phyloP scores from a whole-genome alignment of 1,139 yeast species.

The Hansenula anomala region DNA sequence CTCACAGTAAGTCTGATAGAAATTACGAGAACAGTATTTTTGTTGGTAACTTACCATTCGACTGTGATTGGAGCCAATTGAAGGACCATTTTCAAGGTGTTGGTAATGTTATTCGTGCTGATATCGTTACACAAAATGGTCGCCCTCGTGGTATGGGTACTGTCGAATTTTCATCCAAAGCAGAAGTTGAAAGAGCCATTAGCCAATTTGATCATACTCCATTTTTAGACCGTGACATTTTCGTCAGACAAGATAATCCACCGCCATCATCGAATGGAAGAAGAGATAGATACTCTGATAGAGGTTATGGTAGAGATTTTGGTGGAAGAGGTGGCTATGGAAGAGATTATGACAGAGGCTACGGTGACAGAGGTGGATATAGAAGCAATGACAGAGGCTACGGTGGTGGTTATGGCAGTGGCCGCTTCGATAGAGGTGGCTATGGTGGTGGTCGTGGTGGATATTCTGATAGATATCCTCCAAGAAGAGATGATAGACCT shows the following conservation, averaged over 20 bases:
- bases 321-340: conserved; percentile 18
- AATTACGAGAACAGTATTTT: conserved; percentile 67
- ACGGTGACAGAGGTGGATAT: conserved; percentile 17
- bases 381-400: conserved; percentile 10
- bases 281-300: conserved; percentile 9
- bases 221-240: conserved; percentile 75
- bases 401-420: conserved; percentile 9
- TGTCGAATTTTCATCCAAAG: conserved; percentile 71
- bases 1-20: conserved; percentile 45
- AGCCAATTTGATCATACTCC: conserved; percentile 60
- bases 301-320: conserved; percentile 16
- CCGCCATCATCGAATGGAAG: conserved; percentile 44
- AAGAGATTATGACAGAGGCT: conserved; percentile 8
- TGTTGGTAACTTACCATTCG: conserved; percentile 71
- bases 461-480: conserved; percentile 12
- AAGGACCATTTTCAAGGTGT: conserved; percentile 54
- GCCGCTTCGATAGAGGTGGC: conserved; percentile 1
- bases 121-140: conserved; percentile 77
- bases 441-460: conserved; percentile 13
- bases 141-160: conserved; percentile 92
- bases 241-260: conserved; percentile 86
- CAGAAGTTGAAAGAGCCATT: conserved; percentile 75
- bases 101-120: conserved; percentile 80
- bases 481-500: conserved; percentile 16
- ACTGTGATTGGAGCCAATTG: conserved; percentile 53